phyloP scores from a whole-genome alignment of 257 asterid genomes.

The Solanum chaucha region DNA sequence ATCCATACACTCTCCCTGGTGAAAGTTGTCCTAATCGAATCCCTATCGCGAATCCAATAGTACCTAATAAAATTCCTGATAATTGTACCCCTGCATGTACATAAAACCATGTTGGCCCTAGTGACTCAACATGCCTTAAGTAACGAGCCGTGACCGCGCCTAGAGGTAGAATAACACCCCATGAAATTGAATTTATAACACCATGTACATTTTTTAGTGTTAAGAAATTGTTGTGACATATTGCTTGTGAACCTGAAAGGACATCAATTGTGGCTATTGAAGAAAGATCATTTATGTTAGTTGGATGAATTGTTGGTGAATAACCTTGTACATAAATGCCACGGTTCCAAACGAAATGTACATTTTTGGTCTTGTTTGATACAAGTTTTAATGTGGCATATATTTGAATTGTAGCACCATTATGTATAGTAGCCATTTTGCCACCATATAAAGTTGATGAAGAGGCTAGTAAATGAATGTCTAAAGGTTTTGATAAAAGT shows the following conservation, averaged over 20 bases:
- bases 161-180: slow-evolving; percentile 77
- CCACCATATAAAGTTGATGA: slow-evolving; percentile 76
- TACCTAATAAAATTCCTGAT: slow-evolving; percentile 48
- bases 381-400: slow-evolving; percentile 51
- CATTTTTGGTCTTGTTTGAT: slow-evolving; percentile 41
- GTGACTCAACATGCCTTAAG: slow-evolving; percentile 42
- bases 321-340: slow-evolving; percentile 90
- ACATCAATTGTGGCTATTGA: slow-evolving; percentile 59
- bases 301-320: slow-evolving; percentile 85
- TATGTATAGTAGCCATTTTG: slow-evolving; percentile 72
- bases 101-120: slow-evolving; percentile 75
- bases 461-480: slow-evolving; percentile 55
- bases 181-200: slow-evolving; percentile 45
- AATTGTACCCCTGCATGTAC: slow-evolving; percentile 74
- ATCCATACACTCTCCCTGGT: slow-evolving; percentile 51
- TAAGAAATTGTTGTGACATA: slow-evolving; percentile 10
- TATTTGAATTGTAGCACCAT: slow-evolving; percentile 63
- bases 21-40: slow-evolving; percentile 60
- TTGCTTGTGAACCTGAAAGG: slow-evolving; percentile 42
- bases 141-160: slow-evolving; percentile 73
- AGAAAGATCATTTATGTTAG: slow-evolving; percentile 49
- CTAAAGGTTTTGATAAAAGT: slow-evolving; percentile 88
- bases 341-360: slow-evolving; percentile 78
- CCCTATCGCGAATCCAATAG: slow-evolving; percentile 69
- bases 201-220: slow-evolving; percentile 57